Conservation (phyloP, 495 filamentous ascomycete species). For the Tuber borchii region DNA sequence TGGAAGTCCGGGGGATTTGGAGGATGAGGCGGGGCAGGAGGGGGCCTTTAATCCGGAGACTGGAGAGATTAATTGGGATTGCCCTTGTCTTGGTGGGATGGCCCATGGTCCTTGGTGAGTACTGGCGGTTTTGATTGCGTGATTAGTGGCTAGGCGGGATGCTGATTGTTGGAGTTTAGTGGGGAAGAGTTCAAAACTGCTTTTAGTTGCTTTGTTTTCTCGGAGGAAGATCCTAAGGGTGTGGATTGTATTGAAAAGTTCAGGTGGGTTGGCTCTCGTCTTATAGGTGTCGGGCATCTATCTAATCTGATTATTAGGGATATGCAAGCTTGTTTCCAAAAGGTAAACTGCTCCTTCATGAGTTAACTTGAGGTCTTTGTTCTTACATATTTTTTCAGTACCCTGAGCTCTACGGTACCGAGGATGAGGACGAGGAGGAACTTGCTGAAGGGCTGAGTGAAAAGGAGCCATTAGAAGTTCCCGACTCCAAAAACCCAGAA, state of each 20-base stretch:
- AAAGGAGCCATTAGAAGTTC: slow-evolving; percentile 2
- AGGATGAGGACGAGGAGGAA: slow-evolving; percentile 69
- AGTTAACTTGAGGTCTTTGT: neutral
- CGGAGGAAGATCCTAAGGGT: slow-evolving; percentile 91
- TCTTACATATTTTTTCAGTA: slow-evolving; percentile 46
- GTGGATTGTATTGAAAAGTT: slow-evolving; percentile 98
- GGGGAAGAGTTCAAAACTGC: slow-evolving; percentile 89
- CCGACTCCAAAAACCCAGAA: neutral
- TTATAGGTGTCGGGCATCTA: slow-evolving; percentile 36
- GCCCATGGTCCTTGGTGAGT: slow-evolving; percentile 74
- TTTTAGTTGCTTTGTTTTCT: slow-evolving; percentile 96
- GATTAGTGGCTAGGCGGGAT: neutral
- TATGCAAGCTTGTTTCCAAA: slow-evolving; percentile 92
- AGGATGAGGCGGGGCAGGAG: slow-evolving; percentile 73
- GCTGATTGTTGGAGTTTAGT: slow-evolving; percentile 18
- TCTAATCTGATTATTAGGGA: slow-evolving; percentile 48
- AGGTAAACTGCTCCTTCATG: slow-evolving; percentile 11
- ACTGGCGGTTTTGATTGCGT: neutral
- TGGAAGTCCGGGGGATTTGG: slow-evolving; percentile 53
- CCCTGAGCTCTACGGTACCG: slow-evolving; percentile 86
- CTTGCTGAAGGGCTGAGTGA: slow-evolving; percentile 7
- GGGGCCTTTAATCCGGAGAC: slow-evolving; percentile 97
- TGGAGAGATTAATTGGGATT: slow-evolving; percentile 99
- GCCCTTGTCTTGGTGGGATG: slow-evolving; percentile 95
- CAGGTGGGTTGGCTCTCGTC: slow-evolving; percentile 49